These are phyloP conservation scores for Hypoxylon lenormandii DNA, from an alignment of 495 filamentous ascomycete species.

Conservation along the genomic window DNA sequence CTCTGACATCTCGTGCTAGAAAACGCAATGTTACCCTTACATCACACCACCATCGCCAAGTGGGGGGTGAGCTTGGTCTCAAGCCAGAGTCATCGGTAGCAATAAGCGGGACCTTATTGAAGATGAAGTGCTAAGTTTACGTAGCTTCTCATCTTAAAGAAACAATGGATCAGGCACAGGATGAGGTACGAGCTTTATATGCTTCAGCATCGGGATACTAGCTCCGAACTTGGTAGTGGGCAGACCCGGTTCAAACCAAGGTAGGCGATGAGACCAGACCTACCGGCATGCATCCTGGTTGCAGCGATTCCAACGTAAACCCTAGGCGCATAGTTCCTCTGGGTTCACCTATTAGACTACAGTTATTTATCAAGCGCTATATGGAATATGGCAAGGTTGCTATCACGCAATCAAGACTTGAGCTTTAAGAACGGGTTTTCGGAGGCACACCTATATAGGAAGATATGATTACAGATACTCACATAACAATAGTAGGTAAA, in stretches of 20 bases:
- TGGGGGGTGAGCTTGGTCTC: conserved; percentile 29
- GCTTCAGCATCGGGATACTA: conserved; percentile 8
- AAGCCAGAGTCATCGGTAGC: conserved; percentile 11
- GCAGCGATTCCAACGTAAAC: not conserved
- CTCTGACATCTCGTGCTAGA: not conserved
- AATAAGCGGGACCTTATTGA: conserved; percentile 20
- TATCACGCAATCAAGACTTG: conserved; percentile 27
- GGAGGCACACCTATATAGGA: no score
- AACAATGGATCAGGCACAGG: conserved; percentile 26
- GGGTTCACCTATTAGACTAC: no score
- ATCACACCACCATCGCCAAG: conserved; percentile 27
- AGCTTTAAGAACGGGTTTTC: not conserved
- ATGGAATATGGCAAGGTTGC: not conserved
- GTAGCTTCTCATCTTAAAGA: conserved; percentile 3
- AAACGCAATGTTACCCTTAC: conserved; percentile 27
- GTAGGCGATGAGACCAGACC: not conserved
- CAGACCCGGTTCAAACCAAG: conserved; percentile 14
- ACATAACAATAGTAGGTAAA: not conserved
- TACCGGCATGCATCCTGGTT: conserved; percentile 13
- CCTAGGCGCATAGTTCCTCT: no score
- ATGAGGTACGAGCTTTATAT: conserved; percentile 31
- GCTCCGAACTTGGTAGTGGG: conserved; percentile 9
- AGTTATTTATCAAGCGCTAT: not conserved
- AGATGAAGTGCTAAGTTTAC: conserved; percentile 12
- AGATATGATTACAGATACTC: no score